Evolutionary conservation across 2,329 filamentous ascomycete genomes (phyloP).

Genomic region (Helotiales sp.): DNA sequence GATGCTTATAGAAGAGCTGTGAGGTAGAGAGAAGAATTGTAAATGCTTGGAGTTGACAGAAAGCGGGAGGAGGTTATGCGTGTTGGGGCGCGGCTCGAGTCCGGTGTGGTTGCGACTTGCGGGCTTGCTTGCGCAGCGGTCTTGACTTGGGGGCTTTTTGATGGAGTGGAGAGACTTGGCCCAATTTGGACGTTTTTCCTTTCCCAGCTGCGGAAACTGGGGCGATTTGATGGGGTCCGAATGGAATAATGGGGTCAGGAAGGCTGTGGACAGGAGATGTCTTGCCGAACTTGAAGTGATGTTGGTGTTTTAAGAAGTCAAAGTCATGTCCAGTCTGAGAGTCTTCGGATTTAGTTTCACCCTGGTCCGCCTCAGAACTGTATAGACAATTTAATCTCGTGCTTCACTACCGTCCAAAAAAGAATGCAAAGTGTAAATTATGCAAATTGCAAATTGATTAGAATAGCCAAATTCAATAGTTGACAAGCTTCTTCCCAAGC

Average conservation of each 20-base stretch:
- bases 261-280: not conserved
- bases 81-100: constrained; percentile 10
- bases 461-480: not conserved
- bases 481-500: not conserved
- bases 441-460: not conserved
- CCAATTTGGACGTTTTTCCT: constrained; percentile 10
- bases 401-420: not conserved
- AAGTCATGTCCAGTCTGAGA: not conserved
- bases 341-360: not conserved
- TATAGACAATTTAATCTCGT: not conserved
- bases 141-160: not conserved
- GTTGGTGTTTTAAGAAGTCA: not conserved
- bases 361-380: not conserved
- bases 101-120: not conserved
- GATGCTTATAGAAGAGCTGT: not conserved
- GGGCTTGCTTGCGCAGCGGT: constrained; percentile 2
- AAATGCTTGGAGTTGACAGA: constrained; percentile 1
- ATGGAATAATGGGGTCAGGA: constrained; percentile 4
- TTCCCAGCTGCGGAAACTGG: not conserved
- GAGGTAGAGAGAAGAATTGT: not conserved
- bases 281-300: not conserved
- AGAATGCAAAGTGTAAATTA: not conserved
- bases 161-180: constrained; percentile 16
- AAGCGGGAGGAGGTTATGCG: constrained; percentile 14
- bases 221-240: not conserved